Conservation (phyloP, 164 flowering plant genomes). For the Nymphaea colorata region DNA sequence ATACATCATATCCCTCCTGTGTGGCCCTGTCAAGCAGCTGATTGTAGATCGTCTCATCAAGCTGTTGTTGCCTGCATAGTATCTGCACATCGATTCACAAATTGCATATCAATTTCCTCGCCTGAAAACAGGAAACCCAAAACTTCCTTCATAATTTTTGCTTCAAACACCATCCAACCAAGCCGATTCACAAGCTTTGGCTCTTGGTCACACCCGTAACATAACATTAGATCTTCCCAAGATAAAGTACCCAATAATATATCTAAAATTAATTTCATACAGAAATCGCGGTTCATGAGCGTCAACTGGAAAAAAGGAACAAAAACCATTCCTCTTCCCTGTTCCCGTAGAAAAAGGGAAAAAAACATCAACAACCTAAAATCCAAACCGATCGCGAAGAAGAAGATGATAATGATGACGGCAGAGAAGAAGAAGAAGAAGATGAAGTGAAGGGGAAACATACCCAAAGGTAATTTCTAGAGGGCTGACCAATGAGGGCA, state of each 20-base stretch:
- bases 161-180: too few species aligned
- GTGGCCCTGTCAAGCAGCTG: constrained; percentile 57
- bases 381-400: too few species aligned
- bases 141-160: too few species aligned
- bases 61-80: constrained; percentile 46
- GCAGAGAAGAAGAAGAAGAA: too few species aligned
- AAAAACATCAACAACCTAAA: neutral
- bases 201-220: too few species aligned
- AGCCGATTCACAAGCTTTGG: too few species aligned
- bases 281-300: neutral
- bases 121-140: too few species aligned
- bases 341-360: neutral
- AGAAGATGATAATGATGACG: too few species aligned
- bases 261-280: neutral
- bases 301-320: neutral
- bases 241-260: too few species aligned
- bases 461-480: constrained; percentile 77
- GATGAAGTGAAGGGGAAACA: constrained; percentile 1
- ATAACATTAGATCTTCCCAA: too few species aligned
- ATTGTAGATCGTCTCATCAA: constrained; percentile 72
- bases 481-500: constrained; percentile 75
- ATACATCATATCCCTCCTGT: constrained; percentile 77
- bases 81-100: constrained; percentile 28
- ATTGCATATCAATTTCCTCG: too few species aligned
- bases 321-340: too few species aligned